These are phyloP conservation scores for Parathielavia hyrcaniae DNA, from an alignment of 495 filamentous ascomycete genomes.

Conservation along the genomic window DNA sequence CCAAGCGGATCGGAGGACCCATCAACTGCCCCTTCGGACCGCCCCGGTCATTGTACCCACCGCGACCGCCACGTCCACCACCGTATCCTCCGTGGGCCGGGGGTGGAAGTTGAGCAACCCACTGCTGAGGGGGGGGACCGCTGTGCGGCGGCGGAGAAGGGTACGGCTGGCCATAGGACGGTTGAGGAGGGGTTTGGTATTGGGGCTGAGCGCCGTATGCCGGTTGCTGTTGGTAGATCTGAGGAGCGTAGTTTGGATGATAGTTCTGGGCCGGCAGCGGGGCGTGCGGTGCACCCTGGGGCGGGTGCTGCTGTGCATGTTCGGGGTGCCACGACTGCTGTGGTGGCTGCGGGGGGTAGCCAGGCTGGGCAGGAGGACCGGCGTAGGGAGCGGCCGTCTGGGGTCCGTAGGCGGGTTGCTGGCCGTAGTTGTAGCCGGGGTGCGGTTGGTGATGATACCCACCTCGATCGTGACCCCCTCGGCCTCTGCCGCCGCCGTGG, in stretches of 20 bases:
- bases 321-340: slow-evolving; percentile 30
- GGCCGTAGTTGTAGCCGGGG: slow-evolving; percentile 24
- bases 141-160: slow-evolving; percentile 30
- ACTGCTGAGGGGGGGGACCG: slow-evolving; percentile 35
- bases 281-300: slow-evolving; percentile 23
- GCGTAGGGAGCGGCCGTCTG: slow-evolving; percentile 21
- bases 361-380: slow-evolving; percentile 24
- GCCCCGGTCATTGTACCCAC: slow-evolving; percentile 46
- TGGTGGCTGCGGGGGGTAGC: slow-evolving; percentile 21
- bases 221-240: slow-evolving; percentile 35
- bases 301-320: slow-evolving; percentile 25
- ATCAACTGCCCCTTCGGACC: slow-evolving; percentile 47
- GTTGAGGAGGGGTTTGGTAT: slow-evolving; percentile 24
- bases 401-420: slow-evolving; percentile 26
- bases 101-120: slow-evolving; percentile 36
- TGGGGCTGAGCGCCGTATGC: slow-evolving; percentile 25
- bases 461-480: slow-evolving; percentile 37
- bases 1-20: slow-evolving; percentile 54
- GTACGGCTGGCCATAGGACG: slow-evolving; percentile 34
- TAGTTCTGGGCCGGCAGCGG: slow-evolving; percentile 44
- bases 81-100: slow-evolving; percentile 39
- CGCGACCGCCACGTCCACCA: slow-evolving; percentile 49
- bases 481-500: slow-evolving; percentile 28
- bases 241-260: slow-evolving; percentile 49
- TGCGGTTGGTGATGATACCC: slow-evolving; percentile 28